These are phyloP conservation scores for Phlebiopsis gigantea DNA, from an alignment of 768 basidiomycete species.

Conservation along the genomic window DNA sequence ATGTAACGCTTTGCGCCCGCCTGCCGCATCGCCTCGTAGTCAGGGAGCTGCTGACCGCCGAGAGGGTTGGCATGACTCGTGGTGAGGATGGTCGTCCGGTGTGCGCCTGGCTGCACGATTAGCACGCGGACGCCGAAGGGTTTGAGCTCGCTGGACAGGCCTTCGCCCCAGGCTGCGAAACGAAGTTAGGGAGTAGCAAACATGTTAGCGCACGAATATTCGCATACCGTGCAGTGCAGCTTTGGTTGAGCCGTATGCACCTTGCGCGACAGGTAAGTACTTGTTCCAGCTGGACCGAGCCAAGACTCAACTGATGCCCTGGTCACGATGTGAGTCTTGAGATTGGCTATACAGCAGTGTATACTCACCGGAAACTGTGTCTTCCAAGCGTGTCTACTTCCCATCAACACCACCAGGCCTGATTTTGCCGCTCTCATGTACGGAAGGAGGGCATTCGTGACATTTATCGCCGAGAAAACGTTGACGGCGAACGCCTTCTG, in stretches of 20 bases:
- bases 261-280: slow-evolving; percentile 4
- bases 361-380: slow-evolving; percentile 26
- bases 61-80: slow-evolving; percentile 30
- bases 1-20: slow-evolving; percentile 12
- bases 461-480: slow-evolving; percentile 35
- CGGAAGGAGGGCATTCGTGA: slow-evolving; percentile 36
- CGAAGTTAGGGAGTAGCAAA: not conserved
- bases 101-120: slow-evolving; percentile 48
- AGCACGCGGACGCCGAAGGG: slow-evolving; percentile 11
- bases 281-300: not conserved
- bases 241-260: slow-evolving; percentile 21
- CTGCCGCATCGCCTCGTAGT: slow-evolving; percentile 33
- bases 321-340: not conserved
- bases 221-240: slow-evolving; percentile 25
- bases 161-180: slow-evolving; percentile 17
- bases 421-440: slow-evolving; percentile 26
- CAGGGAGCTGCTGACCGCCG: slow-evolving; percentile 34
- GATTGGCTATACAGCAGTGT: not conserved
- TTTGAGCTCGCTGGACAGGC: slow-evolving; percentile 6
- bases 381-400: slow-evolving; percentile 29
- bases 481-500: slow-evolving; percentile 31
- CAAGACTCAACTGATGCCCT: not conserved
- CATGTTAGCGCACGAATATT: too few relatives aligned
- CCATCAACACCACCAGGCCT: slow-evolving; percentile 30
- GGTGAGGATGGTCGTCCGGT: slow-evolving; percentile 49